Percentiles rank a stretch among this genome's conserved stretches.
Evolutionary conservation across 257 asterid species (phyloP).

Genomic region (Scutellaria baicalensis): DNA sequence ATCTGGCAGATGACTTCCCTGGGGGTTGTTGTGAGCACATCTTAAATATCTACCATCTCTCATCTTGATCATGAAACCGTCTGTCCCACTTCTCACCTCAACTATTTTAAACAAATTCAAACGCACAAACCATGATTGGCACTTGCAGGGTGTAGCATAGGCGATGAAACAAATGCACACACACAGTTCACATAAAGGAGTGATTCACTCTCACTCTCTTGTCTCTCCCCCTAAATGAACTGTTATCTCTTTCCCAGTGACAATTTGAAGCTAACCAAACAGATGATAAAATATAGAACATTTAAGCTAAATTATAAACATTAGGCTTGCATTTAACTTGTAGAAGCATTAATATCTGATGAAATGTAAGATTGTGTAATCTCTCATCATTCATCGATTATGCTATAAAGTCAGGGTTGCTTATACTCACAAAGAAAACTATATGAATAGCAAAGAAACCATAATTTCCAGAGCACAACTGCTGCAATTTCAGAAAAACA

Average conservation of each 20-base stretch:
- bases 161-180: neutral
- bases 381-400: neutral
- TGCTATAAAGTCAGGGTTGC: neutral
- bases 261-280: no score
- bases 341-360: neutral
- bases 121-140: neutral
- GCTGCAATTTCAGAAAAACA: neutral
- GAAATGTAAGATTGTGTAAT: no score
- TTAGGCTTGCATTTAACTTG: neutral
- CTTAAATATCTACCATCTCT: slow-evolving; percentile 81
- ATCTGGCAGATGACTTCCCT: slow-evolving; percentile 68
- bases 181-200: neutral
- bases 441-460: no score
- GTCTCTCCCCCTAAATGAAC: no score
- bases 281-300: neutral
- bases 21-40: slow-evolving; percentile 83
- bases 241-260: no score
- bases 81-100: slow-evolving; percentile 86
- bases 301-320: neutral
- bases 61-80: slow-evolving; percentile 95
- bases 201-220: neutral
- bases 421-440: no score
- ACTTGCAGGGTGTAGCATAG: neutral
- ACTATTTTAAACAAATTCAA: slow-evolving; percentile 32
- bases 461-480: no score